phyloP scores from a whole-genome alignment of 257 asterid species.

The Thymus quinquecostatus region DNA sequence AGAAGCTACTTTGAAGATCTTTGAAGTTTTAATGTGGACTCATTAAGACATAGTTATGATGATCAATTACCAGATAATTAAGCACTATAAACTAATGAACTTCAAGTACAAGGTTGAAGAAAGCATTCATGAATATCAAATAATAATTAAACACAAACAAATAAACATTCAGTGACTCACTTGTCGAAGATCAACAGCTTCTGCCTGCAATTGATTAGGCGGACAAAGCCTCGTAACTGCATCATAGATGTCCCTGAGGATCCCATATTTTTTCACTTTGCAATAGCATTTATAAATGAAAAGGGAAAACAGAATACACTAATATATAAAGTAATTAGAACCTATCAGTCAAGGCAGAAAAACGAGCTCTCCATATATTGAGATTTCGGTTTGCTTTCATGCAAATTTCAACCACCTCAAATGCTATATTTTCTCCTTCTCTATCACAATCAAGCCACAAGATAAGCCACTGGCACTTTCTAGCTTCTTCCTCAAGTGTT shows the following conservation, averaged over 20 bases:
- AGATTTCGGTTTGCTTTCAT: constrained; percentile 75
- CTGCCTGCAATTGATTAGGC: constrained; percentile 82
- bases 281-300: constrained; percentile 27
- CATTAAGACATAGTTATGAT: constrained; percentile 6
- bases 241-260: constrained; percentile 77
- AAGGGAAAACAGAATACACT: constrained; percentile 16
- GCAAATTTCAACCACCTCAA: constrained; percentile 91
- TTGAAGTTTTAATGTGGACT: constrained; percentile 24
- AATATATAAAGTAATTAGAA: constrained; percentile 40
- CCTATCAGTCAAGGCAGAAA: constrained; percentile 92
- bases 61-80: constrained; percentile 12
- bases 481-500: constrained; percentile 93
- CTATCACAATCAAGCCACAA: constrained; percentile 98
- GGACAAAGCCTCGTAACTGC: constrained; percentile 59
- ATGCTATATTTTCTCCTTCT: constrained; percentile 99
- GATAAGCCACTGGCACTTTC: constrained; percentile 90
- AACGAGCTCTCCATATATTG: constrained; percentile 90
- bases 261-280: constrained; percentile 26
- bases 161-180: constrained; percentile 48
- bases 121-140: constrained; percentile 4
- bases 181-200: constrained; percentile 98
- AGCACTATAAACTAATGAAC: constrained; percentile 12
- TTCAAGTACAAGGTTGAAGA: constrained; percentile 25
- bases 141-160: constrained; percentile 13
- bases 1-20: constrained; percentile 22